Conservation (phyloP, 78 protist genomes). For the Isochrysis galbana region DNA sequence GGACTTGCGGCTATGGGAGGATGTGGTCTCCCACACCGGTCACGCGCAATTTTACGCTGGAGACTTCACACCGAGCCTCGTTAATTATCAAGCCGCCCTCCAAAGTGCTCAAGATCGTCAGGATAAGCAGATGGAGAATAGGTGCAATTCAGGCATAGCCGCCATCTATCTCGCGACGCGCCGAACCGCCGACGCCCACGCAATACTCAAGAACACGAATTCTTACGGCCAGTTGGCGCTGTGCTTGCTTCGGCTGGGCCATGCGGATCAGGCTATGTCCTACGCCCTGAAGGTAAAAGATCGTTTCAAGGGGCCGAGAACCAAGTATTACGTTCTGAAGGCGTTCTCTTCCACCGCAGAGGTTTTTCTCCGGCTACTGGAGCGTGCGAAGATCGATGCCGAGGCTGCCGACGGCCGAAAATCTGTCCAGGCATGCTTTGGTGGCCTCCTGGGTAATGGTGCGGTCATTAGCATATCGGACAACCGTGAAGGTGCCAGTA, state of each 20-base stretch:
- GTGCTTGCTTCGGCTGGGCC: neutral
- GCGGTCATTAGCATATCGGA: no score
- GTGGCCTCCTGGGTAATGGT: no score
- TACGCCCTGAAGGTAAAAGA: neutral
- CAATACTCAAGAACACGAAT: neutral
- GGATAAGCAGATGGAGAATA: neutral
- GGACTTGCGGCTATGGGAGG: neutral
- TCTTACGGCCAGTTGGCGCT: neutral
- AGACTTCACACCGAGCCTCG: neutral
- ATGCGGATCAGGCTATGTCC: neutral
- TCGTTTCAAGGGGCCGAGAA: neutral
- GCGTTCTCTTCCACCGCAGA: neutral
- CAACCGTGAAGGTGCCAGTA: no score
- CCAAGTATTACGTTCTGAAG: neutral
- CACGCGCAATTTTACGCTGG: neutral
- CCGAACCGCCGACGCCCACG: neutral
- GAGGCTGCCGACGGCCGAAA: no score
- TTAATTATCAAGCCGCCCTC: neutral
- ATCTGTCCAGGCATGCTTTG: no score
- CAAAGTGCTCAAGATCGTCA: neutral
- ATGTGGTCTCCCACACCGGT: neutral
- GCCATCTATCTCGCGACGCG: neutral
- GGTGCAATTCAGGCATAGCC: neutral
- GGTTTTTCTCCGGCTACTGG: neutral
- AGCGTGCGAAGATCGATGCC: neutral